Conservation (phyloP, 495 filamentous ascomycete species). For the Penicillium manginii region DNA sequence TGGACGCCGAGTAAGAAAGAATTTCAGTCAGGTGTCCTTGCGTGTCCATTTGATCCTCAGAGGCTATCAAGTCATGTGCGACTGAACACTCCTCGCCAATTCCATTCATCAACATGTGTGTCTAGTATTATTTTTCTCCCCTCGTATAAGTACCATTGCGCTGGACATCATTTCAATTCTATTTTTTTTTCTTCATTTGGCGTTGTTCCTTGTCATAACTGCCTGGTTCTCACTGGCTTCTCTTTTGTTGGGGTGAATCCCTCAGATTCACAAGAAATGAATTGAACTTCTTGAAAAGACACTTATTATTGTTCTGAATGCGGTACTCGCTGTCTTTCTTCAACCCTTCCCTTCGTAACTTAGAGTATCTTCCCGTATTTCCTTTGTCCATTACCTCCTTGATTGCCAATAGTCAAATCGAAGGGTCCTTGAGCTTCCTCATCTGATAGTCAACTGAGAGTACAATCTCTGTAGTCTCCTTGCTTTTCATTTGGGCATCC, state of each 20-base stretch:
- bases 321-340: neutral
- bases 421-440: too few relatives aligned
- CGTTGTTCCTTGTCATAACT: conserved; percentile 7
- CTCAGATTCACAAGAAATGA: neutral
- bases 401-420: too few relatives aligned
- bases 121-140: conserved; percentile 19
- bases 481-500: neutral
- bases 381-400: neutral
- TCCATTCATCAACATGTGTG: conserved; percentile 19
- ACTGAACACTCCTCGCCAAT: conserved; percentile 12
- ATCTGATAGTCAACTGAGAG: too few relatives aligned
- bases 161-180: conserved; percentile 16
- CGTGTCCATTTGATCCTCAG: neutral
- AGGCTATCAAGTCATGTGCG: neutral
- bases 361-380: neutral
- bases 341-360: neutral
- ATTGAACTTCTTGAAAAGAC: neutral
- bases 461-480: neutral
- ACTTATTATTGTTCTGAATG: neutral
- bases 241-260: conserved; percentile 11
- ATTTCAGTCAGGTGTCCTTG: neutral
- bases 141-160: conserved; percentile 22
- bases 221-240: conserved; percentile 8
- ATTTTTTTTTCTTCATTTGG: conserved; percentile 10
- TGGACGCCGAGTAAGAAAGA: conserved; percentile 48